These are phyloP conservation scores for Esteya vermicola DNA, from an alignment of 2,329 filamentous ascomycete species.

Conservation along the genomic window DNA sequence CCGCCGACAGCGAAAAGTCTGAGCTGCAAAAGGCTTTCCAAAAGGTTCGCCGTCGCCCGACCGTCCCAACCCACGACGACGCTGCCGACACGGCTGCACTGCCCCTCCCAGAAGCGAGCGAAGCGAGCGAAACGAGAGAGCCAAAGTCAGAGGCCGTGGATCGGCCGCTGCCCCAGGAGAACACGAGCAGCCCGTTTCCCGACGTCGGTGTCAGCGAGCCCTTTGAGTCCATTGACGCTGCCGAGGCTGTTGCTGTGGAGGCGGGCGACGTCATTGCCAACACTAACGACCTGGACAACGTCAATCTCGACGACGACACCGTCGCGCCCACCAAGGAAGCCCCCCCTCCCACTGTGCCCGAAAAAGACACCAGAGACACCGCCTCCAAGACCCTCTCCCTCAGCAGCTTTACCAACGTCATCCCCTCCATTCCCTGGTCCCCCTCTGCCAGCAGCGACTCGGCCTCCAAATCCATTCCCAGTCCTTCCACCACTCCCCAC, in stretches of 20 bases:
- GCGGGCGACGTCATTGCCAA: conserved; percentile 25
- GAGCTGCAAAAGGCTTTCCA: conserved; percentile 14
- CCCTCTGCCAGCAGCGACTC: conserved; percentile 31
- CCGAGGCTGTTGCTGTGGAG: conserved; percentile 12
- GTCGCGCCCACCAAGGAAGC: conserved; percentile 12
- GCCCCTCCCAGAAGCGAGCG: too few species aligned
- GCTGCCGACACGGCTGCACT: not conserved
- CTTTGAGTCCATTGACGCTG: not conserved
- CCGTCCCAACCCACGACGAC: conserved; percentile 5
- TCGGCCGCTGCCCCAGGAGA: too few species aligned
- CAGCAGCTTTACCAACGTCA: conserved; percentile 56
- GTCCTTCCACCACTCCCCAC: conserved; percentile 14
- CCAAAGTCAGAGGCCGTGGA: not conserved
- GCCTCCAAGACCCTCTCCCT: conserved; percentile 43
- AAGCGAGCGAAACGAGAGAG: too few species aligned
- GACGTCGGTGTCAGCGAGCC: too few species aligned
- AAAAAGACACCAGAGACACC: conserved; percentile 4
- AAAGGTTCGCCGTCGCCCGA: conserved; percentile 6
- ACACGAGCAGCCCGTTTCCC: too few species aligned
- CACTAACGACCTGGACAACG: conserved; percentile 35
- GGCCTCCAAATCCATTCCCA: conserved; percentile 26
- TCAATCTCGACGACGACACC: conserved; percentile 50
- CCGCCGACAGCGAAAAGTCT: conserved; percentile 12
- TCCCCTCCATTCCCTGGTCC: conserved; percentile 62
- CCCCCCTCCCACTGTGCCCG: not conserved